Evolutionary conservation across 192 early-diverging fungal genomes (phyloP).

Genomic region (Coemansia sp.): DNA sequence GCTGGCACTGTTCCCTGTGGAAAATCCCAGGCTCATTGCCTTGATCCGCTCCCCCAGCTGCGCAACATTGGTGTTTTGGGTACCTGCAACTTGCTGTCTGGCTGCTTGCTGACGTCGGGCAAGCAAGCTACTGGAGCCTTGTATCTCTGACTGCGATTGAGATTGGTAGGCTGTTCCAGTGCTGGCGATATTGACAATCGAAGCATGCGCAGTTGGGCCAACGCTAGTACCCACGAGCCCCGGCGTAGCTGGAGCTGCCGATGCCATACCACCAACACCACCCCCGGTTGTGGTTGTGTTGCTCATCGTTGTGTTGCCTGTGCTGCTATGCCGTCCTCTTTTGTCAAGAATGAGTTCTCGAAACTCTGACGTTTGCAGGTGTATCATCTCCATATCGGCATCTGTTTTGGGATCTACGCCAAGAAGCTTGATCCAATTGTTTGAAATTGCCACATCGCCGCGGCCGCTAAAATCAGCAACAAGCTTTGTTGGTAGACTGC

Average conservation of each 20-base stretch:
- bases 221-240: background rate
- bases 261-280: background rate
- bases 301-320: background rate
- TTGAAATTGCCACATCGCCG: conserved; percentile 35
- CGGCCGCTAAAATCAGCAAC: conserved; percentile 30
- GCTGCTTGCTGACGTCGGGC: conserved; percentile 11
- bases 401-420: conserved; percentile 18
- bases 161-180: background rate
- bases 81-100: background rate
- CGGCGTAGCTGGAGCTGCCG: background rate
- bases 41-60: conserved; percentile 15
- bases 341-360: conserved; percentile 26
- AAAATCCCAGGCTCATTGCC: conserved; percentile 15
- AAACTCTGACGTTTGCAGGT: conserved; percentile 32
- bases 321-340: conserved; percentile 10
- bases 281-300: background rate
- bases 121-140: background rate
- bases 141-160: background rate
- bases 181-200: background rate
- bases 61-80: background rate
- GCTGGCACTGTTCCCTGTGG: background rate
- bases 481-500: conserved; percentile 19
- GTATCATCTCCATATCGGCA: conserved; percentile 28
- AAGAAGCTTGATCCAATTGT: conserved; percentile 45
- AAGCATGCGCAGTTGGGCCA: background rate